Base-by-base conservation (phyloP, 768 basidiomycete species). In the Psilocybe sp. region DNA sequence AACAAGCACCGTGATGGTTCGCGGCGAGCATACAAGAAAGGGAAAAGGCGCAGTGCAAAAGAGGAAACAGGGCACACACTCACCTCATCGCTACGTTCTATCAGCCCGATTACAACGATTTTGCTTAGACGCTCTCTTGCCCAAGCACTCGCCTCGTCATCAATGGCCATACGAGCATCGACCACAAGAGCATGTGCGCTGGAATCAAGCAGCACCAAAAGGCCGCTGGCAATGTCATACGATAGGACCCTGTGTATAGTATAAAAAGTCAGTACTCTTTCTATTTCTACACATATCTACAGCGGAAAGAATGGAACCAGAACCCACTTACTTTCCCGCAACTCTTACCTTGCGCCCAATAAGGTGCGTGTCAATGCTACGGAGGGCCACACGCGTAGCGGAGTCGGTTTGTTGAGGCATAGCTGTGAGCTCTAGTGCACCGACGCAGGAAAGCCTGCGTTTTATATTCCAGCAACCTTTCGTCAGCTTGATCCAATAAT, bases 51-150 rank as follows among this genome's bases (percentile, higher is more conserved):
- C 32, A 16, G 33, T 32, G 44, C 15, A 34, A 15, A 40, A 31
- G 16, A 23, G 39, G 12, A 23, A 16, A 44, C 13, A 41, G 13
- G 19, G 28, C 20, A 56, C 61, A 44, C 44, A 82, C 81, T 54
- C 67, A 28, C 23, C 23, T 28, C 23, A 7, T 28, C 59, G 52
- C 66, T 61, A 31, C 59, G 61, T 58, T 87, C 86, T 44, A 87
- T 64, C 60, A 82, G 72, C 34, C 85, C 85, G 37, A 86, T 64
- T 16, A 74, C 75, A 68, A 79, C 77, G 34, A 85, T 66, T 34
- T 70, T 71, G 53, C 70, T 64, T 53, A 81, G 70, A 18, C 68
- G 72, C 56, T 87, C 82, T 37, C 71, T 66, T 19, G 76, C 69
- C 85, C 86, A 87, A 31, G 53, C 47, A 11, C 55, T 46, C 20